phyloP scores from a whole-genome alignment of 2,329 filamentous ascomycete genomes.

The Calonectria fujianensis region DNA sequence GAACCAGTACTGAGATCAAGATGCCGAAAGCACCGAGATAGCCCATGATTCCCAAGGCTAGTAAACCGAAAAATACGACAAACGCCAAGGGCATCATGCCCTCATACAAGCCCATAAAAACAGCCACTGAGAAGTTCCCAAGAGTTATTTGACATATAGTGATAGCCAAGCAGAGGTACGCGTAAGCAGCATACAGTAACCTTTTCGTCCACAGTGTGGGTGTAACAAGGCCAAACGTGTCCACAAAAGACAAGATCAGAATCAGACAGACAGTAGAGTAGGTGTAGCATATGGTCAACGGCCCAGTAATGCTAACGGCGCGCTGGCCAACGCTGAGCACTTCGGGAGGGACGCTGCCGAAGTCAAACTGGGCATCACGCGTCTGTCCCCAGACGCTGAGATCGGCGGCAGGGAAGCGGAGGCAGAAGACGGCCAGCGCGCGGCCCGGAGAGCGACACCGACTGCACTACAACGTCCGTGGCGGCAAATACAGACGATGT shows the following conservation, averaged over 20 bases:
- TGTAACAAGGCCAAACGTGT: not conserved
- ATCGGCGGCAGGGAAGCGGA: slow-evolving; percentile 27
- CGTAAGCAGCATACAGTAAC: slow-evolving; percentile 1
- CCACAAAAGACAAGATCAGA: not conserved
- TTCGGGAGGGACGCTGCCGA: slow-evolving; percentile 27
- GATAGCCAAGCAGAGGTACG: slow-evolving; percentile 21
- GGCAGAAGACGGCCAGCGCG: slow-evolving; percentile 34
- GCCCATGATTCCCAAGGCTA: not conserved
- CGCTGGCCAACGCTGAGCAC: slow-evolving; percentile 31
- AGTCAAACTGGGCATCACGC: slow-evolving; percentile 23
- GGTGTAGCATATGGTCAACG: slow-evolving; percentile 32
- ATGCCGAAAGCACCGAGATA: not conserved
- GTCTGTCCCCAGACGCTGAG: slow-evolving; percentile 17
- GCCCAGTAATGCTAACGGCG: slow-evolving; percentile 31
- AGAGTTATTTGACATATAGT: slow-evolving; percentile 20
- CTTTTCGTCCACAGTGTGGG: not conserved
- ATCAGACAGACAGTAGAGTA: slow-evolving; percentile 13
- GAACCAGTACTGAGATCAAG: not conserved
- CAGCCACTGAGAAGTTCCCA: slow-evolving; percentile 5
- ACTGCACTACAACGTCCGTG: slow-evolving; percentile 29
- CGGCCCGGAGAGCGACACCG: slow-evolving; percentile 13
- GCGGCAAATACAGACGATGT: slow-evolving; percentile 33
- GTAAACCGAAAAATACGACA: not conserved
- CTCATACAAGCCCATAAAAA: slow-evolving; percentile 21
- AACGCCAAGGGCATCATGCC: slow-evolving; percentile 10